These are phyloP conservation scores for Sclerotinia minor DNA, from an alignment of 2,329 filamentous ascomycete genomes.

Conservation along the genomic window DNA sequence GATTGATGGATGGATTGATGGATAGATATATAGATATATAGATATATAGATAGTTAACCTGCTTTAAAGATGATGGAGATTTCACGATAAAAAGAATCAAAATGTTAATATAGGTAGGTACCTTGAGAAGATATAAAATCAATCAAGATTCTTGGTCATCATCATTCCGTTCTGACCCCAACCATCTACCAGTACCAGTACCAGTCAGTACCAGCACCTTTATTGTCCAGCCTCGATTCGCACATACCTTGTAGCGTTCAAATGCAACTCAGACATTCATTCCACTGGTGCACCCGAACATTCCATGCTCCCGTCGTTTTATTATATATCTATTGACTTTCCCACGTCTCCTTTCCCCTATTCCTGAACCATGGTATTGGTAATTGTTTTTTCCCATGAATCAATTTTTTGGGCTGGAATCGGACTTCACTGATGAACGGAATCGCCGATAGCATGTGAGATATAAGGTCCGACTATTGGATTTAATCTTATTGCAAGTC, in stretches of 20 bases:
- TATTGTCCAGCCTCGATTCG: not conserved
- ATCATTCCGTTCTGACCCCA: not conserved
- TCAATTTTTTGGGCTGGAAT: not conserved
- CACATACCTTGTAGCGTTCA: slow-evolving; percentile 1
- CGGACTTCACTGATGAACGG: not conserved
- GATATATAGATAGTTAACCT: not conserved
- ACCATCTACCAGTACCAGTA: no score
- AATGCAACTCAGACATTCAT: not conserved
- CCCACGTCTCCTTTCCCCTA: not conserved
- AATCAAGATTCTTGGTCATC: not conserved
- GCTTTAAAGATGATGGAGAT: not conserved
- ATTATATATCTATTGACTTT: not conserved
- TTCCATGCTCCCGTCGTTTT: not conserved
- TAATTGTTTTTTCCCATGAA: not conserved
- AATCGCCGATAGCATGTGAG: not conserved
- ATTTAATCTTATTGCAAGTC: not conserved
- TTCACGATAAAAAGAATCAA: not conserved
- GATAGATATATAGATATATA: no score
- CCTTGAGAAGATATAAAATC: not conserved
- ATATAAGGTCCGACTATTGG: slow-evolving; percentile 2
- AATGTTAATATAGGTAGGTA: not conserved
- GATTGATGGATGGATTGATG: not conserved
- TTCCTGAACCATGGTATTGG: not conserved
- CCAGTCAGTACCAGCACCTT: no score
- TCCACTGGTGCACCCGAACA: not conserved